Evolutionary conservation across 2,329 filamentous ascomycete species (phyloP), one percentile per base, ranked within the genome.

Genomic region (Trichoderma afroharzianum): DNA sequence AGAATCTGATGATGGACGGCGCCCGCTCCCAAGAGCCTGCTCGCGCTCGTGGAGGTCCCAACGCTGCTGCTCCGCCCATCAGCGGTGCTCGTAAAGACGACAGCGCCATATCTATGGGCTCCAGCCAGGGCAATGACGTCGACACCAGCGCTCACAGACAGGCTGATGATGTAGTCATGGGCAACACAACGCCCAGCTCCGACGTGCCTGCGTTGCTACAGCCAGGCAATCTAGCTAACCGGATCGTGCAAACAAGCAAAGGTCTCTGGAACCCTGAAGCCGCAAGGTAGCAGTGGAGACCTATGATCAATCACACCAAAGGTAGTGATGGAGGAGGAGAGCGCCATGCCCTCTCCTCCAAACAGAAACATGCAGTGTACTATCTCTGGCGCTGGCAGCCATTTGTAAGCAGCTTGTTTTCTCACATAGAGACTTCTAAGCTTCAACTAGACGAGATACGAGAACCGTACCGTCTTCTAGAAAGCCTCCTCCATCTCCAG

Each of bases 1-100:
- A 90, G 76, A 83, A 87, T 74, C 82, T 85, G 24, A 82, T 90
- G 75, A 91, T 91, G 88, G 87, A 91, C 75, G 89, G 89, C n/a
- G 82, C 83, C 53, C 82, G 80, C 72, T 87, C 85, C 68, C 81
- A 81, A 50, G 86, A 89, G 77, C 87, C 88, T 11, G 76, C 76
- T 26, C 81, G 82, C 15, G 84, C 71, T 71, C 68, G 71, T 67
- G 69, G 72, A 64, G 84, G 59, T 81, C 80, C 68, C 76, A 58
- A 83, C 63, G 85, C 57, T n/a, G 39, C 57, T 14, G 84, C 59
- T 81, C 81, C 69, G 77, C 58, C 72, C 72, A 63, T 72, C 70
- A 67, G 72, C 70, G 73, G 72, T 39, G 76, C 71, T 11, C 75
- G 76, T 30, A 85, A 84, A 73, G 84, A 84, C 62, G 86, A 87